A percentile compares a stretch with the other conserved stretches of the same genome.
Conservation (phyloP, 768 basidiomycete species). For the Tremella mesenterica region DNA sequence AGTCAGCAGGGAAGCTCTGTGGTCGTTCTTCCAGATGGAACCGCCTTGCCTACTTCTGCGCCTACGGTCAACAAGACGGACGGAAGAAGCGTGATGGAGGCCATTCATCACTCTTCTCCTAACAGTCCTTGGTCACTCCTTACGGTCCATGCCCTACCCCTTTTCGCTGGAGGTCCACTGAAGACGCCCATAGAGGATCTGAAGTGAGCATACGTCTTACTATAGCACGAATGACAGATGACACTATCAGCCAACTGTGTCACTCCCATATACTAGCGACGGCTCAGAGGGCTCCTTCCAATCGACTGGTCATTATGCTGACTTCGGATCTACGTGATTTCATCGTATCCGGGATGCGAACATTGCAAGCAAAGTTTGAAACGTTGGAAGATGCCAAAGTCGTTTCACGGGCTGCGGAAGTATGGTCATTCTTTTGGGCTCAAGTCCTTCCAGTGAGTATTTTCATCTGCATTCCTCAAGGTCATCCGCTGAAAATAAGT, state of each 20-base stretch:
- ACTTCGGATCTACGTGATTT: slow-evolving; percentile 73
- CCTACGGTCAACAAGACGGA: not conserved
- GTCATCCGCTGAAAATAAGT: slow-evolving; percentile 15
- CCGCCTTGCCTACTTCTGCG: slow-evolving; percentile 10
- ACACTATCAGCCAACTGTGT: slow-evolving; percentile 26
- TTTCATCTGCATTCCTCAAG: not conserved
- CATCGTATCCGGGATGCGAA: slow-evolving; percentile 81
- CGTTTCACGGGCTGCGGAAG: slow-evolving; percentile 66
- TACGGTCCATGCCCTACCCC: slow-evolving; percentile 76
- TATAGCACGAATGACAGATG: not conserved
- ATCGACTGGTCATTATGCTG: slow-evolving; percentile 63
- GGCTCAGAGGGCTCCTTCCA: slow-evolving; percentile 45
- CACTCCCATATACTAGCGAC: slow-evolving; percentile 35
- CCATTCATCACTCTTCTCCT: slow-evolving; percentile 36
- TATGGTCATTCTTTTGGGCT: slow-evolving; percentile 82
- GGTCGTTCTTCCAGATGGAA: slow-evolving; percentile 28
- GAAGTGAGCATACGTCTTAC: slow-evolving; percentile 48
- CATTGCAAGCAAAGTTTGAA: slow-evolving; percentile 72
- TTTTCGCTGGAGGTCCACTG: slow-evolving; percentile 85
- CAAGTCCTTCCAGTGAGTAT: slow-evolving; percentile 33
- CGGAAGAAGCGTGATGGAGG: slow-evolving; percentile 17
- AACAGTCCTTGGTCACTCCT: slow-evolving; percentile 66
- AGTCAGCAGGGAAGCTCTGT: slow-evolving; percentile 10
- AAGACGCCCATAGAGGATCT: slow-evolving; percentile 83
- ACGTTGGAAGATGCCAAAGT: slow-evolving; percentile 71